Evolutionary conservation across 192 early-diverging fungal genomes (phyloP).

Genomic region (Coemansia umbellata): DNA sequence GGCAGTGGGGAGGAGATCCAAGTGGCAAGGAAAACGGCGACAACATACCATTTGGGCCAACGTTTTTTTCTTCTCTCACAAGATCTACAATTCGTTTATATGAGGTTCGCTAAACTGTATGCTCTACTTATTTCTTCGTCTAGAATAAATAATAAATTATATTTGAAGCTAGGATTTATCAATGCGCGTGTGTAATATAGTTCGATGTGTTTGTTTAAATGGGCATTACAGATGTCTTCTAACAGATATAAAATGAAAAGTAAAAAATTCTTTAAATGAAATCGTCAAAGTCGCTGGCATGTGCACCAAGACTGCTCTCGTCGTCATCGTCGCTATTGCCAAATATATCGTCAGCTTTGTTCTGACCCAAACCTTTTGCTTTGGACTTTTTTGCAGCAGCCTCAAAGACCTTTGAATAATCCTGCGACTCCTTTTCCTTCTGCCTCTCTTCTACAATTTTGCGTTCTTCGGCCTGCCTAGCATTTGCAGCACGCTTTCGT

Average conservation of each 20-base stretch:
- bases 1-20: constrained; percentile 17
- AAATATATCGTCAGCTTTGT: constrained; percentile 24
- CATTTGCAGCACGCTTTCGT: constrained; percentile 19
- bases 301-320: neutral
- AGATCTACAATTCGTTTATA: constrained; percentile 30
- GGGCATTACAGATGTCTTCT: no score
- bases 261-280: constrained; percentile 8
- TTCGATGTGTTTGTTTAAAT: no score
- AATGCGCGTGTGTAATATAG: no score
- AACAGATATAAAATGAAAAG: no score
- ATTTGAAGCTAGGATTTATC: no score
- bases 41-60: neutral
- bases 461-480: constrained; percentile 17
- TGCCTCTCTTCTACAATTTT: constrained; percentile 42
- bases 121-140: neutral
- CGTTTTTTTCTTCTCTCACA: constrained; percentile 27
- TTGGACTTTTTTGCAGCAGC: constrained; percentile 25
- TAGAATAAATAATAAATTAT: no score
- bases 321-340: constrained; percentile 10
- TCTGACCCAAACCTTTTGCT: constrained; percentile 2
- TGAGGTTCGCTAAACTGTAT: constrained; percentile 16
- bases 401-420: constrained; percentile 48
- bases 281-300: constrained; percentile 23
- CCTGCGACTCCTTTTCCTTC: constrained; percentile 33
- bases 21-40: no score